Percentiles rank a stretch among this genome's conserved stretches.
Evolutionary conservation across 1,284 basidiomycete species (phyloP).

Genomic region (Schizophyllum commune): DNA sequence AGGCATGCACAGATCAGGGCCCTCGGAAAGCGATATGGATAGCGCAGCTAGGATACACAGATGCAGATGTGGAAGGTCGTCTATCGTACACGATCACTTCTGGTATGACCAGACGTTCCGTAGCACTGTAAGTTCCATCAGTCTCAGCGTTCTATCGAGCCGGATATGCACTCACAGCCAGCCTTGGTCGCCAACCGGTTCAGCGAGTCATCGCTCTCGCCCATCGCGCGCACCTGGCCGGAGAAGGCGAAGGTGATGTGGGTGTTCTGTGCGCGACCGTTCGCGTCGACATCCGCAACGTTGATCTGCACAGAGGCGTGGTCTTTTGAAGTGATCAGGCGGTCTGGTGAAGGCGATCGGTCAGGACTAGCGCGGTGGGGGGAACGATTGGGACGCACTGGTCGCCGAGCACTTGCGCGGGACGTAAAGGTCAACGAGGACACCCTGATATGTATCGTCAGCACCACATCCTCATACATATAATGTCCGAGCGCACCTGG

Average conservation of each 20-base stretch:
- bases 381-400: conserved; percentile 47
- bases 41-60: not conserved
- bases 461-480: not conserved
- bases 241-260: conserved; percentile 92
- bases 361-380: conserved; percentile 7
- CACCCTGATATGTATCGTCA: conserved; percentile 53
- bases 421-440: conserved; percentile 99
- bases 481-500: conserved; percentile 39
- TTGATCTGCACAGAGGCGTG: conserved; percentile 97
- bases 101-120: conserved; percentile 72
- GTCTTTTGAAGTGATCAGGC: conserved; percentile 97
- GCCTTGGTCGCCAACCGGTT: conserved; percentile 96
- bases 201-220: conserved; percentile 94
- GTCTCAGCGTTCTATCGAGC: not conserved
- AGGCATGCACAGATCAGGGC: not conserved
- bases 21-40: not conserved
- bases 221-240: conserved; percentile 89
- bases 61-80: not conserved
- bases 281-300: conserved; percentile 91
- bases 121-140: conserved; percentile 40
- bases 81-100: conserved; percentile 39
- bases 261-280: conserved; percentile 83
- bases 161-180: conserved; percentile 66
- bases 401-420: conserved; percentile 98
- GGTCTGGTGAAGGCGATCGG: conserved; percentile 44